phyloP scores from a whole-genome alignment of 345 rosid genomes.

The Citrus reticulata region DNA sequence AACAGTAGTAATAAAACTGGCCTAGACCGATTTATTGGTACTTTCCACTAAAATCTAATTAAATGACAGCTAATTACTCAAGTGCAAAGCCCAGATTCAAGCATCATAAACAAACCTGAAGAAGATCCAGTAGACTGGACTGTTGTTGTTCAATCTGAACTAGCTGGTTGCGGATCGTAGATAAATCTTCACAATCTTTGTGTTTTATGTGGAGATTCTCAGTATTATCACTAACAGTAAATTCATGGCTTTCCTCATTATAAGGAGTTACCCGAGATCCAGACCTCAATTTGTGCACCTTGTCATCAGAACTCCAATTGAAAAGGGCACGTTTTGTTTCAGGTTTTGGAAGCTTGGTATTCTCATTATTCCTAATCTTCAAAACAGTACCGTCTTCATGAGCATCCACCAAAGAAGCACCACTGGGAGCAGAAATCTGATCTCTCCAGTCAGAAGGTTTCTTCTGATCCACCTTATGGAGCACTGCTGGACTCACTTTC shows the following conservation, averaged over 20 bases:
- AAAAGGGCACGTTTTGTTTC: constrained; percentile 46
- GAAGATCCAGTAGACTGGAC: constrained; percentile 78
- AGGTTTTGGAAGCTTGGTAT: constrained; percentile 27
- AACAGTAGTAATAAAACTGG: background rate
- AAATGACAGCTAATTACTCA: background rate
- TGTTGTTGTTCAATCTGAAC: constrained; percentile 94
- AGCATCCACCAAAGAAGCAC: constrained; percentile 24
- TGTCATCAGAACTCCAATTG: constrained; percentile 46
- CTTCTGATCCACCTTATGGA: constrained; percentile 37
- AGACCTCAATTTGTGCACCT: constrained; percentile 43
- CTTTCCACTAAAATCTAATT: background rate
- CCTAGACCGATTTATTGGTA: background rate
- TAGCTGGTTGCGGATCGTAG: constrained; percentile 77
- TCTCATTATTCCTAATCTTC: constrained; percentile 22
- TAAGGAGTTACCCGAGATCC: constrained; percentile 57
- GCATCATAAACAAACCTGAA: constrained; percentile 61
- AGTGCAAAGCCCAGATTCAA: constrained; percentile 9
- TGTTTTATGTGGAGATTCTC: constrained; percentile 58
- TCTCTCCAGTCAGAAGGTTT: constrained; percentile 55
- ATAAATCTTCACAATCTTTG: constrained; percentile 68
- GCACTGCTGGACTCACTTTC: constrained; percentile 31
- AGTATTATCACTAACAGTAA: constrained; percentile 33
- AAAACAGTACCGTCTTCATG: constrained; percentile 23
- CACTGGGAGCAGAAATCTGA: constrained; percentile 34
- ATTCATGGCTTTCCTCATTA: constrained; percentile 36